A percentile compares a stretch with the other conserved stretches of the same genome.
These are phyloP conservation scores for Fusarium hostae DNA, from an alignment of 2,329 filamentous ascomycete species.

Conservation along the genomic window DNA sequence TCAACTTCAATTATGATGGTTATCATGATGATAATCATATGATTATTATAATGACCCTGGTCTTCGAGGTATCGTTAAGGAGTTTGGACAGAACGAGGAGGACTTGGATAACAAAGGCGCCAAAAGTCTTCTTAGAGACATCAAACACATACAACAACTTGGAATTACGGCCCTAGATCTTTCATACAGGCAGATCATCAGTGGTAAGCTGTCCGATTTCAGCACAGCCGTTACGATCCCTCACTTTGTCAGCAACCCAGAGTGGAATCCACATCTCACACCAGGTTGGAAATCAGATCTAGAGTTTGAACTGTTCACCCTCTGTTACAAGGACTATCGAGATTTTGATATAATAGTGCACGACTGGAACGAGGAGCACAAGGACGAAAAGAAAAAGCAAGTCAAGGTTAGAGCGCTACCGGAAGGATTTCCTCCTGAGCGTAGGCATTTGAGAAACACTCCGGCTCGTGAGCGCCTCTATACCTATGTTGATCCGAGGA, in stretches of 20 bases:
- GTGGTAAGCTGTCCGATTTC: constrained; percentile 40
- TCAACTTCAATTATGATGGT: background rate
- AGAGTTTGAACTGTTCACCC: background rate
- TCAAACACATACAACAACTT: background rate
- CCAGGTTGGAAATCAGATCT: background rate
- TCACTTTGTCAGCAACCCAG: constrained; percentile 31
- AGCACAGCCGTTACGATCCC: constrained; percentile 42
- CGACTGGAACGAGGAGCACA: background rate
- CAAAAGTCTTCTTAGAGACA: background rate
- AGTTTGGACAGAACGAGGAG: background rate
- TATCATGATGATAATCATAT: background rate
- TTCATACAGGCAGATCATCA: constrained; percentile 29
- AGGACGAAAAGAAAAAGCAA: background rate
- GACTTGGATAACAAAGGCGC: background rate
- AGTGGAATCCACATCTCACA: constrained; percentile 2
- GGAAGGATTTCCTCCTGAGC: background rate
- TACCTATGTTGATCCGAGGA: background rate
- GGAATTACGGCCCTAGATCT: background rate
- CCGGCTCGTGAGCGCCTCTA: background rate
- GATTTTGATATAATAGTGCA: background rate
- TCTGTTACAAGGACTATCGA: background rate
- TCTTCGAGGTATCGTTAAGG: constrained; percentile 3
- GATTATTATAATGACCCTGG: background rate
- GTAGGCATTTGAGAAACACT: background rate
- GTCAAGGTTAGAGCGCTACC: background rate